Conservation (phyloP, 2,329 filamentous ascomycete species). For the Geosmithia putterillii region DNA sequence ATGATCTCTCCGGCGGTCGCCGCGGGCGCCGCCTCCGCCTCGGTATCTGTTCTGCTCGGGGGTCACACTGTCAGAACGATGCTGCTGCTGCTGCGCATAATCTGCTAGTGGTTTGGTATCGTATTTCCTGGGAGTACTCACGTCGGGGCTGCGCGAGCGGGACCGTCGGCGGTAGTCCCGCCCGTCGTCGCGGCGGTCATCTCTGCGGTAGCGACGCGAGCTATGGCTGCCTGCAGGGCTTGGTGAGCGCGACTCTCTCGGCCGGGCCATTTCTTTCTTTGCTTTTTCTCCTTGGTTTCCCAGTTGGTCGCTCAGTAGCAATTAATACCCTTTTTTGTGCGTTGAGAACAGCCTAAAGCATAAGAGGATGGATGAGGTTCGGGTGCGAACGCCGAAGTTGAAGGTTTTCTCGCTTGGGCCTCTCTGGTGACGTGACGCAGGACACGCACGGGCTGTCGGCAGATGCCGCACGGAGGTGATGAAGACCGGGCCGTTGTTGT, state of each 20-base stretch:
- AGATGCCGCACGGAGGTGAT: too few relatives aligned
- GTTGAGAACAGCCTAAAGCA: too few relatives aligned
- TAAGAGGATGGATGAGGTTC: background rate
- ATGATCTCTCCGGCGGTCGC: slow-evolving; percentile 55
- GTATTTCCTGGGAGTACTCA: too few relatives aligned
- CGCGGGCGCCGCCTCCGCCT: slow-evolving; percentile 36
- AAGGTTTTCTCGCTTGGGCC: background rate
- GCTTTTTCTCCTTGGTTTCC: slow-evolving; percentile 12
- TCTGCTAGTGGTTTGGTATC: too few relatives aligned
- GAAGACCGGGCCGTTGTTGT: too few relatives aligned
- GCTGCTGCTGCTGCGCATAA: background rate
- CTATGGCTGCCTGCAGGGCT: slow-evolving; percentile 82
- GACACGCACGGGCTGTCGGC: too few relatives aligned
- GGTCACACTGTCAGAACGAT: slow-evolving; percentile 24
- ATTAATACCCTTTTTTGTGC: background rate
- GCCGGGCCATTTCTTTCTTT: slow-evolving; percentile 41
- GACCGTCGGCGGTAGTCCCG: slow-evolving; percentile 42
- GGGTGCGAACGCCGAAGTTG: background rate
- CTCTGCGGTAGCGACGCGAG: slow-evolving; percentile 55
- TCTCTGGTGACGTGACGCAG: too few relatives aligned
- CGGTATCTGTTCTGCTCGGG: slow-evolving; percentile 41
- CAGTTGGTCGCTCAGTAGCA: background rate
- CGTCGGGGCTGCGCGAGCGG: slow-evolving; percentile 52
- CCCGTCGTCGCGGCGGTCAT: slow-evolving; percentile 38
- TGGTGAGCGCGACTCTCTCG: slow-evolving; percentile 72